Base-by-base conservation (phyloP, 139 green algal species). In the Asterochloris sp. region DNA sequence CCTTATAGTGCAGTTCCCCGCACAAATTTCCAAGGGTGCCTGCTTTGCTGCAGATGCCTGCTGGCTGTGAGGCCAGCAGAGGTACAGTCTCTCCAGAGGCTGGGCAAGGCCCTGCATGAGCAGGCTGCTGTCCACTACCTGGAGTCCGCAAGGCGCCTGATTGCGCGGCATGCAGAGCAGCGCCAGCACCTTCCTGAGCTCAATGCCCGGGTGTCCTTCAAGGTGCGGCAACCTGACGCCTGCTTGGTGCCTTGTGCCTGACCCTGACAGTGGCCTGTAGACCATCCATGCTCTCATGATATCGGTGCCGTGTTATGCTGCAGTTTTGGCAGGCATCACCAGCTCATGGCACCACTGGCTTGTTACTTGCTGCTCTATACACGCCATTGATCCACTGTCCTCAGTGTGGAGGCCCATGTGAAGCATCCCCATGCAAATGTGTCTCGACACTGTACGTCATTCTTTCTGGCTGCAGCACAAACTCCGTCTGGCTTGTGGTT, bases 181-280 rank as follows among this genome's bases (percentile, higher is more conserved):
- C 84, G 87, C 13, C 69, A 82, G 21, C 62, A 64, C 21, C 80
- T 87, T 0, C 78, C 85, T 10, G 90, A 93, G 19, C 76, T 89
- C 80, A 87, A 81, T 74, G 78, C 86, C 23, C 80, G 90, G 26
- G 82, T 87, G 27, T 87, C 85, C 64, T 94, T 94, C 86, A 94
- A 94, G 90, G 89, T 83, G 60, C 8, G 76, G 24, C 71, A 77
- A 77, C 14, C 21, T 24, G 24, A 0, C n/a, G 8, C 60, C 60
- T 71, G 54, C 23, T 71, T 0, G 12, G 28, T 8, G 60, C 12
- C 13, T 62, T n/a, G 19, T 78, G 74, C 28, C 1, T n/a, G 28
- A 10, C 16, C 17, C n/a, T 12, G 15, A 28, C 28, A 64, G 14
- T 12, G 28, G 17, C 38, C 1, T 29, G 74, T 66, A 16, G n/a